Conservation (phyloP, 2,329 filamentous ascomycete genomes). For the Colletotrichum sp. region DNA sequence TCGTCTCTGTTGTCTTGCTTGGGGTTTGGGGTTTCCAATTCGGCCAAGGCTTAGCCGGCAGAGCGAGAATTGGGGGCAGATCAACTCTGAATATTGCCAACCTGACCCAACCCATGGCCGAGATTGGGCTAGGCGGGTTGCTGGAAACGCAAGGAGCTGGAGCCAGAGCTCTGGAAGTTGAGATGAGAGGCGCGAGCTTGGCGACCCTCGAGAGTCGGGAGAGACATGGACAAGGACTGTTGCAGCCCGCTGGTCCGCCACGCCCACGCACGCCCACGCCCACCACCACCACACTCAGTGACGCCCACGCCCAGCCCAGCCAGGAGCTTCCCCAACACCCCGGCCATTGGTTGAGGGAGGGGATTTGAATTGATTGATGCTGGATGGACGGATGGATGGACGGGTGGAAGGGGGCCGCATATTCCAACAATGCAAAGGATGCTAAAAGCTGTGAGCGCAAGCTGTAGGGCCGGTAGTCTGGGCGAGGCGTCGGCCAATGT, state of each 20-base stretch:
- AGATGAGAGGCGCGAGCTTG: neutral
- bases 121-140: neutral
- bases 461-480: neutral
- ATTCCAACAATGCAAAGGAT: neutral
- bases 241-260: slow-evolving; percentile 11
- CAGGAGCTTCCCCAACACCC: slow-evolving; percentile 30
- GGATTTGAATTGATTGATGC: slow-evolving; percentile 1
- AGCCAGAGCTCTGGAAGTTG: neutral
- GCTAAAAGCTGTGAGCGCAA: neutral
- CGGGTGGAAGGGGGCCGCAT: neutral
- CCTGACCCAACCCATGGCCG: neutral
- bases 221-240: slow-evolving; percentile 13
- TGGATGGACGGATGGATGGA: slow-evolving; percentile 2
- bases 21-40: neutral
- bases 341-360: slow-evolving; percentile 24
- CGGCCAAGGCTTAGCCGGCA: neutral
- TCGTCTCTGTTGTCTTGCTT: neutral
- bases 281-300: neutral
- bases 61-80: neutral
- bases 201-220: neutral
- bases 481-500: neutral
- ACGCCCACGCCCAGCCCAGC: neutral
- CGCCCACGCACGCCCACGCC: neutral
- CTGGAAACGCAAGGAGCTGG: neutral
- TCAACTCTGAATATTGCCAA: neutral